phyloP scores from a whole-genome alignment of 2,329 filamentous ascomycete species.

The Penicillium sp. region DNA sequence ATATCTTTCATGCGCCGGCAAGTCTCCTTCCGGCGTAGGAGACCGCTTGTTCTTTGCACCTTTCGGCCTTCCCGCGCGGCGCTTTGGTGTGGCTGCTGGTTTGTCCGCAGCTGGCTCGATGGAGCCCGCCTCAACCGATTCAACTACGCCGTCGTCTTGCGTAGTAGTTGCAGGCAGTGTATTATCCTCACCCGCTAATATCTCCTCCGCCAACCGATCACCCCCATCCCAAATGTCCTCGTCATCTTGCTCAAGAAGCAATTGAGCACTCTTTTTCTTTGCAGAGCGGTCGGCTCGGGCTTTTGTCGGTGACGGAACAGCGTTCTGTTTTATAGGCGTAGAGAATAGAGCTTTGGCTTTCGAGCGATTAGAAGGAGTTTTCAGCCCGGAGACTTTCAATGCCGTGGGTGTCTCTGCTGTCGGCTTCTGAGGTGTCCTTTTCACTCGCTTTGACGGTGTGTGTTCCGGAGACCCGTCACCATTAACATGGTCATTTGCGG shows the following conservation, averaged over 20 bases:
- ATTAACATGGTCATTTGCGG: constrained; percentile 32
- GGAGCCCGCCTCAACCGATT: constrained; percentile 37
- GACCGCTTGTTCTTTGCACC: constrained; percentile 66
- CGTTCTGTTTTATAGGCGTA: constrained; percentile 44
- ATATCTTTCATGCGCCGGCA: constrained; percentile 88
- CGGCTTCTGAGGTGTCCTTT: constrained; percentile 41
- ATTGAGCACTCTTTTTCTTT: constrained; percentile 79
- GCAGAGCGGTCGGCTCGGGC: constrained; percentile 80
- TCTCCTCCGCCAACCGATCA: constrained; percentile 70
- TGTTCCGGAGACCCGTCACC: constrained; percentile 30
- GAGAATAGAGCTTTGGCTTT: constrained; percentile 45
- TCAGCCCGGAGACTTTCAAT: constrained; percentile 41
- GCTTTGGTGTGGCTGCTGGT: constrained; percentile 56
- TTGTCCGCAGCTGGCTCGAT: constrained; percentile 50
- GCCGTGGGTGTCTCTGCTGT: constrained; percentile 32
- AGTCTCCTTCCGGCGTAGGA: constrained; percentile 77
- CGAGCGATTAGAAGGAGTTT: constrained; percentile 43
- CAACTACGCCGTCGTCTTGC: constrained; percentile 31
- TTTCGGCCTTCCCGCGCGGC: constrained; percentile 61
- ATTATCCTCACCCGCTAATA: constrained; percentile 58
- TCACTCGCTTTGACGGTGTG: constrained; percentile 32
- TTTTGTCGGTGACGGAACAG: constrained; percentile 62
- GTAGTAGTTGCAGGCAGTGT: constrained; percentile 29
- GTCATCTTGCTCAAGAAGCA: constrained; percentile 76
- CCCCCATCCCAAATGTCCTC: constrained; percentile 67